phyloP scores from a whole-genome alignment of 495 filamentous ascomycete species.

The Penicillium soppii region DNA sequence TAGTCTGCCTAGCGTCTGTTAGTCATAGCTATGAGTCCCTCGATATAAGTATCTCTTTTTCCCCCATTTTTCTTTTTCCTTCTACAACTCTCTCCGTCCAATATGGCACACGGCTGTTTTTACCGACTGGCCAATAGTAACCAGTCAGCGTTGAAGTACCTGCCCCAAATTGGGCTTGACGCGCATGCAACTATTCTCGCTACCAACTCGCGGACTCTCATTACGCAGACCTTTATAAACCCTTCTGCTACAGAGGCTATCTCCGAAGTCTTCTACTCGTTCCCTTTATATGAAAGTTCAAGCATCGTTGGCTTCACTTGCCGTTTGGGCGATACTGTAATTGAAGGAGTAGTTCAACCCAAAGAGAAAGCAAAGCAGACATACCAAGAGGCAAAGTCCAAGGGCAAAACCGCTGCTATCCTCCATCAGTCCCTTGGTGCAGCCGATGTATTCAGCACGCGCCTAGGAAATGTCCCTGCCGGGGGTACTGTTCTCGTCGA shows the following conservation, averaged over 20 bases:
- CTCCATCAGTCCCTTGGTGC: slow-evolving; percentile 57
- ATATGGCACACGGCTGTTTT: slow-evolving; percentile 1
- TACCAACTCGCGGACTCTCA: slow-evolving; percentile 53
- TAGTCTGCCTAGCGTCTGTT: background rate
- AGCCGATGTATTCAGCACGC: slow-evolving; percentile 63
- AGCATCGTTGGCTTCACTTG: slow-evolving; percentile 63
- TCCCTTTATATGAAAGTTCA: slow-evolving; percentile 67
- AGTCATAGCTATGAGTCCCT: background rate
- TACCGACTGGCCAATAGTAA: background rate
- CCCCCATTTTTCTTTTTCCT: background rate
- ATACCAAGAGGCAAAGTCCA: slow-evolving; percentile 53
- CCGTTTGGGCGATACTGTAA: slow-evolving; percentile 46
- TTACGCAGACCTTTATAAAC: slow-evolving; percentile 64
- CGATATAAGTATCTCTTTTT: background rate
- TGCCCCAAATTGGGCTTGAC: slow-evolving; percentile 53
- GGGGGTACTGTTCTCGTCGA: slow-evolving; percentile 51
- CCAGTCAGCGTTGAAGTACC: slow-evolving; percentile 27
- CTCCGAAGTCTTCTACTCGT: slow-evolving; percentile 57
- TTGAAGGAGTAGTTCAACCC: slow-evolving; percentile 62
- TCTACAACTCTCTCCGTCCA: background rate
- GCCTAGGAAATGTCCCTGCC: slow-evolving; percentile 62
- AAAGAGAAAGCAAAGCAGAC: slow-evolving; percentile 52
- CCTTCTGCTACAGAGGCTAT: slow-evolving; percentile 42
- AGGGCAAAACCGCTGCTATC: slow-evolving; percentile 60
- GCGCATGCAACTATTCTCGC: slow-evolving; percentile 55